Evolutionary conservation across 1,284 basidiomycete genomes (phyloP).

Genomic region (Trametes versicolor): DNA sequence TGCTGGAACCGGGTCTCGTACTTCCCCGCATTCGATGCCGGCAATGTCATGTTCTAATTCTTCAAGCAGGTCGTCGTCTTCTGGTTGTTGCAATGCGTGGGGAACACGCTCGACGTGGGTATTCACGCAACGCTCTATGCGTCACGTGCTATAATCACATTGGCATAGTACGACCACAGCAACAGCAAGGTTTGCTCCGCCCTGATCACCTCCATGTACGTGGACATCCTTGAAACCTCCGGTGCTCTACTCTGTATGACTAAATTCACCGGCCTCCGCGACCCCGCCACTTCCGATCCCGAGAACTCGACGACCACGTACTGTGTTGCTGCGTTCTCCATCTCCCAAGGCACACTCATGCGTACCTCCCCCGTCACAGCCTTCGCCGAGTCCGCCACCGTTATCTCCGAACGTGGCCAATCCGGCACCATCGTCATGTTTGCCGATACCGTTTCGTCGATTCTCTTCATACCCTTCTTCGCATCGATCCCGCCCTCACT

Average conservation of each 20-base stretch:
- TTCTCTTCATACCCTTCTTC: slow-evolving; percentile 93
- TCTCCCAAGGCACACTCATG: slow-evolving; percentile 84
- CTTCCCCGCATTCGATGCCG: slow-evolving; percentile 79
- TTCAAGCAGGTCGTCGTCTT: slow-evolving; percentile 91
- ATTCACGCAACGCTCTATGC: slow-evolving; percentile 5
- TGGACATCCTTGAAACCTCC: slow-evolving; percentile 74
- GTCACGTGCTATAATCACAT: background rate
- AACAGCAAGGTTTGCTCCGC: slow-evolving; percentile 90
- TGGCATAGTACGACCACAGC: slow-evolving; percentile 59
- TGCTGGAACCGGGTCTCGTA: too few relatives aligned
- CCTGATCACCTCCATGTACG: slow-evolving; percentile 88
- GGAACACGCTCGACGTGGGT: slow-evolving; percentile 72
- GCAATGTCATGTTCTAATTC: slow-evolving; percentile 82
- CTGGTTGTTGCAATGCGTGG: slow-evolving; percentile 68
- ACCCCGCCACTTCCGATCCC: slow-evolving; percentile 88
- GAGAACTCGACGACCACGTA: slow-evolving; percentile 89
- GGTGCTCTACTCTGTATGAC: slow-evolving; percentile 93
- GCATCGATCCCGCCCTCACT: slow-evolving; percentile 87
- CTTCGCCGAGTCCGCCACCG: slow-evolving; percentile 87
- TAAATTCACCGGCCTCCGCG: slow-evolving; percentile 89
- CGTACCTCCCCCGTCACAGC: slow-evolving; percentile 91
- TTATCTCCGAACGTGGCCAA: slow-evolving; percentile 87
- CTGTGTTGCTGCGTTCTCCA: slow-evolving; percentile 84
- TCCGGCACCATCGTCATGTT: slow-evolving; percentile 86
- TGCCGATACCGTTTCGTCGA: slow-evolving; percentile 80